These are phyloP conservation scores for Tilletia setariae DNA, from an alignment of 1,284 basidiomycete genomes.

Conservation along the genomic window DNA sequence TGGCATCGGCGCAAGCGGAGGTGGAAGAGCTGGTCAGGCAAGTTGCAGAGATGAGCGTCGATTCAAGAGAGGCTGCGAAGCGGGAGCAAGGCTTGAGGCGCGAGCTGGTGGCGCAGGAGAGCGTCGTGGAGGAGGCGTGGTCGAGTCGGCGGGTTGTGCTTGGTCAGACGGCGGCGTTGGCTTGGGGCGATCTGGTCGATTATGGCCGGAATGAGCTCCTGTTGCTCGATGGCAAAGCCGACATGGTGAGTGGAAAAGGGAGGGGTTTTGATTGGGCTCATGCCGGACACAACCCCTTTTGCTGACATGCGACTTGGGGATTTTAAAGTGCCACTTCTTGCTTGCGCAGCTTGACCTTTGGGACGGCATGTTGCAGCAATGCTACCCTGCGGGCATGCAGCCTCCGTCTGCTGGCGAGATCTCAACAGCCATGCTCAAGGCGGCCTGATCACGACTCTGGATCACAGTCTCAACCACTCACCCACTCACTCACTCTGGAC, in stretches of 20 bases:
- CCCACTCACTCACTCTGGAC: too few species aligned
- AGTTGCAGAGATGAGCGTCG: background rate
- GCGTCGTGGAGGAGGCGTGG: slow-evolving; percentile 78
- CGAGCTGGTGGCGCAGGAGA: slow-evolving; percentile 65
- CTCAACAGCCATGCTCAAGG: slow-evolving; percentile 32
- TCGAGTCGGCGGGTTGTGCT: background rate
- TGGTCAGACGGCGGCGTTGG: slow-evolving; percentile 60
- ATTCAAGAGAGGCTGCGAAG: slow-evolving; percentile 40
- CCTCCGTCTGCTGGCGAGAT: slow-evolving; percentile 46
- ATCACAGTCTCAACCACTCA: too few species aligned
- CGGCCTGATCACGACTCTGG: background rate
- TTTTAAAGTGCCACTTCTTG: background rate
- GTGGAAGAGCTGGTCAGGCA: background rate
- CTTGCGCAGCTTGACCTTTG: slow-evolving; percentile 17
- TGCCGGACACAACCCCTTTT: background rate
- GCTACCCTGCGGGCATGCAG: slow-evolving; percentile 70
- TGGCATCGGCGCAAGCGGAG: background rate
- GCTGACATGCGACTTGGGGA: slow-evolving; percentile 5
- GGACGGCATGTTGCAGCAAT: slow-evolving; percentile 61
- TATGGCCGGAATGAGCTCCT: slow-evolving; percentile 70
- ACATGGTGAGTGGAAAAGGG: slow-evolving; percentile 78
- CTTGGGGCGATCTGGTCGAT: slow-evolving; percentile 78
- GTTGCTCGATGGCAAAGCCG: slow-evolving; percentile 83
- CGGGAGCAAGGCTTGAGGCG: slow-evolving; percentile 83
- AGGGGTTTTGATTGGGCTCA: slow-evolving; percentile 14